phyloP scores from a whole-genome alignment of 2,329 filamentous ascomycete genomes.

The Beauveria caledonica region DNA sequence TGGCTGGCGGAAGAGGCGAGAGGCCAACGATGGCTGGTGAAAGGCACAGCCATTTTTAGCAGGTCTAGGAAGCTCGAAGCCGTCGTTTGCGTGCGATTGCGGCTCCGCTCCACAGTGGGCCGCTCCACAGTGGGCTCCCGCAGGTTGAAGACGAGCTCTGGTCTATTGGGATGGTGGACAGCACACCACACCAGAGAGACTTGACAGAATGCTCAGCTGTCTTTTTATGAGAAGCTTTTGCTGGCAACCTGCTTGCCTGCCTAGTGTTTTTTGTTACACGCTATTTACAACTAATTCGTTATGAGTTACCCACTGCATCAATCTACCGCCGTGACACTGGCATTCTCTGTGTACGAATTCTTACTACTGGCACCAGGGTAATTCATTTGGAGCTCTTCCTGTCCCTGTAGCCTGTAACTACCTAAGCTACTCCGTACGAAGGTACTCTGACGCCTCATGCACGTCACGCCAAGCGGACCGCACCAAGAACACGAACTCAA shows the following conservation, averaged over 20 bases:
- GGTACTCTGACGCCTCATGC: neutral
- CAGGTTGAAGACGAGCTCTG: neutral
- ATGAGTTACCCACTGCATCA: too few relatives aligned
- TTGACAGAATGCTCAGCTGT: neutral
- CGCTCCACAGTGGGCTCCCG: constrained; percentile 4
- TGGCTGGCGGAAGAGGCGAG: too few relatives aligned
- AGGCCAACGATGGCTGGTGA: too few relatives aligned
- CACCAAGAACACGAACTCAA: neutral
- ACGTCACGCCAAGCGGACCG: constrained; percentile 9
- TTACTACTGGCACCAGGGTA: too few relatives aligned
- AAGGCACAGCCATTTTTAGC: too few relatives aligned
- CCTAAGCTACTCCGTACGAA: neutral
- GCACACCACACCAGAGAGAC: neutral
- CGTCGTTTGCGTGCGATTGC: constrained; percentile 1
- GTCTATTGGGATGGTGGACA: neutral
- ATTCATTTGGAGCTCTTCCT: too few relatives aligned
- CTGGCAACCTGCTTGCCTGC: neutral
- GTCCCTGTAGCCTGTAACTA: neutral
- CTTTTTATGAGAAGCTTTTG: neutral
- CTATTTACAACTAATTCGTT: too few relatives aligned
- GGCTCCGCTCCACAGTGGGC: constrained; percentile 6
- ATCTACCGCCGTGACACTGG: too few relatives aligned
- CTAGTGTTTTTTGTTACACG: too few relatives aligned
- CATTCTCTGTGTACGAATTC: too few relatives aligned
- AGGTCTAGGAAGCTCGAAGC: too few relatives aligned